Evolutionary conservation across 805 yeast genomes (phyloP).

Genomic region (Cyberlindnera sargentensis): DNA sequence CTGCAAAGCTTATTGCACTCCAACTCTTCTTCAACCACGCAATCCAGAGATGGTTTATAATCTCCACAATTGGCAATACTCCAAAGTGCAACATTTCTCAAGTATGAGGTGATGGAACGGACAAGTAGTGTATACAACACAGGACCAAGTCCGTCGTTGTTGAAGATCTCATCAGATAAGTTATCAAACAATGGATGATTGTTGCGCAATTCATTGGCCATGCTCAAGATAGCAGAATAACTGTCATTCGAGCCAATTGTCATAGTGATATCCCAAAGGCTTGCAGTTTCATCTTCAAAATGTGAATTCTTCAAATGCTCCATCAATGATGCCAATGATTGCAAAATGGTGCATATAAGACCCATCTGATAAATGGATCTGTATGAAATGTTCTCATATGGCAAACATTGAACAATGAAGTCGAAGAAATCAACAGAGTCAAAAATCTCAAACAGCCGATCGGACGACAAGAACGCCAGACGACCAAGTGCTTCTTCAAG

Average conservation of each 20-base stretch:
- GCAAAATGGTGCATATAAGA: slow-evolving; percentile 46
- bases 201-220: slow-evolving; percentile 18
- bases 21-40: slow-evolving; percentile 23
- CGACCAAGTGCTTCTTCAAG: slow-evolving; percentile 26
- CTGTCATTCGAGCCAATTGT: slow-evolving; percentile 8
- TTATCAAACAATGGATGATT: slow-evolving; percentile 22
- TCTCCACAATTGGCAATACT: slow-evolving; percentile 47
- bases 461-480: slow-evolving; percentile 28
- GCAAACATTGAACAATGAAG: slow-evolving; percentile 40
- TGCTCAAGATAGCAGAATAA: slow-evolving; percentile 1
- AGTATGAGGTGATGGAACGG: slow-evolving; percentile 55
- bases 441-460: slow-evolving; percentile 28
- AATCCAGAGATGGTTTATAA: slow-evolving; percentile 13
- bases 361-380: slow-evolving; percentile 43
- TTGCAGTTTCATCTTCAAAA: slow-evolving; percentile 21
- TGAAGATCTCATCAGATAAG: slow-evolving; percentile 23
- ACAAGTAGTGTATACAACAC: slow-evolving; percentile 46
- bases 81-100: slow-evolving; percentile 55
- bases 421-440: slow-evolving; percentile 46
- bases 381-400: slow-evolving; percentile 39
- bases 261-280: slow-evolving; percentile 31
- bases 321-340: slow-evolving; percentile 26
- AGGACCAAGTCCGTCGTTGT: slow-evolving; percentile 25
- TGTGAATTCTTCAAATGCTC: slow-evolving; percentile 21
- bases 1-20: slow-evolving; percentile 52